These are phyloP conservation scores for Cryphonectria japonica DNA, from an alignment of 2,329 filamentous ascomycete species.

Conservation along the genomic window DNA sequence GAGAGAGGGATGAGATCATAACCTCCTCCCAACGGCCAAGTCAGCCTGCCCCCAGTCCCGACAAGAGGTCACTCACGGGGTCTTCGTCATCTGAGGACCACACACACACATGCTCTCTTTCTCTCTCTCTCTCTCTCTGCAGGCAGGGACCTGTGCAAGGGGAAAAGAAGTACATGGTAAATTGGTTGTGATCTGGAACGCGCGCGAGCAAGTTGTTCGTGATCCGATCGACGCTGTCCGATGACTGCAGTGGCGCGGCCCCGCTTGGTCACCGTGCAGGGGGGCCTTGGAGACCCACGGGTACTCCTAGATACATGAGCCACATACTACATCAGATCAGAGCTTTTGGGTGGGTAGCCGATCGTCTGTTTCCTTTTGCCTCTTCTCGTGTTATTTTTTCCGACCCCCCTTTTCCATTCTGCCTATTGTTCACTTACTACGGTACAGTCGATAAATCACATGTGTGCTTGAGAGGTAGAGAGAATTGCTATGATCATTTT, in stretches of 20 bases:
- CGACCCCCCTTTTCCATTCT: background rate
- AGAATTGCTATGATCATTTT: background rate
- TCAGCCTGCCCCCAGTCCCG: background rate
- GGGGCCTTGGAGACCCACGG: constrained; percentile 11
- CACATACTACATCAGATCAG: constrained; percentile 24
- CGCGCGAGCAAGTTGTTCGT: constrained; percentile 4
- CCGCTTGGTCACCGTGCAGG: constrained; percentile 13
- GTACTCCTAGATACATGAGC: constrained; percentile 24
- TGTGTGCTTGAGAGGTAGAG: background rate
- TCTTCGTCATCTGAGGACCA: constrained; percentile 18
- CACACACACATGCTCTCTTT: background rate
- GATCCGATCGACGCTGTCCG: constrained; percentile 22
- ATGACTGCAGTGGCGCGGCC: constrained; percentile 25
- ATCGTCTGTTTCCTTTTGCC: background rate
- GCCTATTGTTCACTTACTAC: background rate
- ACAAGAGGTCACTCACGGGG: background rate
- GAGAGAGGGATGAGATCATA: constrained; percentile 31
- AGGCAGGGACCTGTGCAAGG: background rate
- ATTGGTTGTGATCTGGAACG: constrained; percentile 1
- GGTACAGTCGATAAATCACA: no score
- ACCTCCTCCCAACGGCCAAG: background rate
- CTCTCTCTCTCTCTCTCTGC: background rate
- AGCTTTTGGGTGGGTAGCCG: background rate
- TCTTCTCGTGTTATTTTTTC: background rate
- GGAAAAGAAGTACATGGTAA: background rate